Evolutionary conservation across 148 eudicot species (phyloP).

Genomic region (Silene uniflora): DNA sequence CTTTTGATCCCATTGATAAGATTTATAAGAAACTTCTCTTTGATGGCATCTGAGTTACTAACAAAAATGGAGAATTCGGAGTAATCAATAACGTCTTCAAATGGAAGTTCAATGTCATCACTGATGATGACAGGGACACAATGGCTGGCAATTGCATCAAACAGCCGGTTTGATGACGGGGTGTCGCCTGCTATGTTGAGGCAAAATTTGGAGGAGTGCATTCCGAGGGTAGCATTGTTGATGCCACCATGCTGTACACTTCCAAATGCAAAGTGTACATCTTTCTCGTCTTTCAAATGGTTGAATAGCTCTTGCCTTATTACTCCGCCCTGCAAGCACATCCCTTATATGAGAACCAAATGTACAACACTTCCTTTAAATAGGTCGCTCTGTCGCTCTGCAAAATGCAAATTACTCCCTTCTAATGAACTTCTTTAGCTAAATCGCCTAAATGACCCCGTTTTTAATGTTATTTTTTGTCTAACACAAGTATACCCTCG

Average conservation of each 20-base stretch:
- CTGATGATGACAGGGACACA: conserved; percentile 91
- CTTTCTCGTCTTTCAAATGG: conserved; percentile 65
- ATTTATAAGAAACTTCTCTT: conserved; percentile 57
- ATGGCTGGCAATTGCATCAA: conserved; percentile 89
- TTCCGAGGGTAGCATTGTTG: conserved; percentile 59
- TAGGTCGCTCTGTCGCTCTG: too few species aligned
- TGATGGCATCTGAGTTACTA: conserved; percentile 63
- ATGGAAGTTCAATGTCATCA: conserved; percentile 88
- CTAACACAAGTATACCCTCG: background rate
- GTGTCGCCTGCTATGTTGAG: conserved; percentile 96
- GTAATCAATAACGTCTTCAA: conserved; percentile 75
- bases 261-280: conserved; percentile 86
- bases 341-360: conserved; percentile 1
- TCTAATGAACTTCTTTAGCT: too few species aligned
- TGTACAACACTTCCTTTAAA: too few species aligned
- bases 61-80: conserved; percentile 78
- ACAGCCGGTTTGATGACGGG: conserved; percentile 92
- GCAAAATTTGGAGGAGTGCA: conserved; percentile 87
- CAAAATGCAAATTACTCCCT: too few species aligned
- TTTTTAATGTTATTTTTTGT: too few species aligned
- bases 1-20: conserved; percentile 52
- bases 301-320: conserved; percentile 76
- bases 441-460: too few species aligned
- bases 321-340: conserved; percentile 58
- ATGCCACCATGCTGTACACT: conserved; percentile 63